Percentiles rank a stretch among this genome's conserved stretches.
phyloP scores from a whole-genome alignment of 2,329 filamentous ascomycete species.

The Pseudogymnoascus sp. region DNA sequence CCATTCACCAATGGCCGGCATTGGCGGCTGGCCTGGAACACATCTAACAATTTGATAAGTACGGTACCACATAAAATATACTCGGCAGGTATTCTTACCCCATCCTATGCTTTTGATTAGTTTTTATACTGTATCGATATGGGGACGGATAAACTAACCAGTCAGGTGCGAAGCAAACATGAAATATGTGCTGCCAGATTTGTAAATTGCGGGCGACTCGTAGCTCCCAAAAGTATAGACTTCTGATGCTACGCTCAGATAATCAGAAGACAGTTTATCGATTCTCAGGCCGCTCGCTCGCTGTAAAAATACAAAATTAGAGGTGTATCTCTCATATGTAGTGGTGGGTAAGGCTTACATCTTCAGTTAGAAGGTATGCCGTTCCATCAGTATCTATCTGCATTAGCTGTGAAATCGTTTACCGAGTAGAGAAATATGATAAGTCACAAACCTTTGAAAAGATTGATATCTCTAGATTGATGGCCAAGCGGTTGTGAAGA shows the following conservation, averaged over 20 bases:
- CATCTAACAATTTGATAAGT: neutral
- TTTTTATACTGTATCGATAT: neutral
- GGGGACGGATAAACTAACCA: slow-evolving; percentile 30
- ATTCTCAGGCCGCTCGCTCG: slow-evolving; percentile 53
- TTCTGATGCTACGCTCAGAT: slow-evolving; percentile 43
- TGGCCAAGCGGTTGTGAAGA: slow-evolving; percentile 28
- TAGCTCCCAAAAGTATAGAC: slow-evolving; percentile 45
- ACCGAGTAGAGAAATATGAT: neutral
- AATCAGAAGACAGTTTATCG: slow-evolving; percentile 49
- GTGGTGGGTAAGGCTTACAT: slow-evolving; percentile 39
- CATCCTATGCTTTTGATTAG: neutral
- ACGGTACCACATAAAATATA: neutral
- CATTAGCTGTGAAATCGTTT: neutral
- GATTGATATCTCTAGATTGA: slow-evolving; percentile 28
- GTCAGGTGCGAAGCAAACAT: slow-evolving; percentile 56
- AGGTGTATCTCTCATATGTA: slow-evolving; percentile 37
- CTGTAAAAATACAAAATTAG: slow-evolving; percentile 28
- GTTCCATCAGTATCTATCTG: slow-evolving; percentile 52
- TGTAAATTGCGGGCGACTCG: slow-evolving; percentile 58
- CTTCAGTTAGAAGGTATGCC: slow-evolving; percentile 57
- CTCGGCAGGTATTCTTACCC: neutral
- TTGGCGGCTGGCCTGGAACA: too few relatives aligned
- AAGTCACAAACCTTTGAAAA: slow-evolving; percentile 23
- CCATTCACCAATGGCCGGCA: too few relatives aligned
- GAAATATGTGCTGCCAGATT: slow-evolving; percentile 54